Base-by-base conservation (phyloP, 2,329 filamentous ascomycete genomes). In the Fusarium sp. region DNA sequence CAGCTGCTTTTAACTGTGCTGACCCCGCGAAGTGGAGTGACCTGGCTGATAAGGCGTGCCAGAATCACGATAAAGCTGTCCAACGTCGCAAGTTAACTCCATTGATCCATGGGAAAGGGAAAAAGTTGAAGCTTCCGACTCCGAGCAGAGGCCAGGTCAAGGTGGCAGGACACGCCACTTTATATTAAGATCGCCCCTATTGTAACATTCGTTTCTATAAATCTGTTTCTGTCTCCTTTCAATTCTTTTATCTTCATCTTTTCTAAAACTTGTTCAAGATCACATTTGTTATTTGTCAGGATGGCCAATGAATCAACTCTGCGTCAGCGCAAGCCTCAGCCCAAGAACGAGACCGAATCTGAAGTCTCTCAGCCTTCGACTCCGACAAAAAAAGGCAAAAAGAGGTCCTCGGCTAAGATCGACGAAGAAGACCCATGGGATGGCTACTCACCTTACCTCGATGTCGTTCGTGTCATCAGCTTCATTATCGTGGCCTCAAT, bases 401-500 rank as follows among this genome's bases (percentile, higher is more conserved):
- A 72, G 62, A 77, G 54, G 52, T 72, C 67, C 14, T 72, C 68
- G 41, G 73, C 68, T 17, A 61, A 67, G 63, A 73, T 60, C 44
- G 77, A 81, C 39, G 74, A 82, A 72, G 90, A 93, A 66, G 89
- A 75, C 79, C 55, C 62, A 26, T 74, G 72, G 72, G 92, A 95
- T 51, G 78, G 77, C 30, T 86, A 86, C 75, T 85, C 80, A 68
- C 83, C 84, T 17, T 87, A 83, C 83, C 83, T 94, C 39, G 94
- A 96, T 80, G 81, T 93, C 60, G 82, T 94, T 67, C 91, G 93
- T 38, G 87, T 95, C 36, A 78, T 95, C 51, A 87, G 87, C 38
- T 93, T 93, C 62, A 82, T 95, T 20, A 74, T 92, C 39, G 75
- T 94, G 48, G 88, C 91, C 52, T 93, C 90, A 30, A 89, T 87